Percentiles rank a stretch among this genome's conserved stretches.
These are phyloP conservation scores for Solanum hybrid DNA, from an alignment of 305 asterid species.

Conservation along the genomic window DNA sequence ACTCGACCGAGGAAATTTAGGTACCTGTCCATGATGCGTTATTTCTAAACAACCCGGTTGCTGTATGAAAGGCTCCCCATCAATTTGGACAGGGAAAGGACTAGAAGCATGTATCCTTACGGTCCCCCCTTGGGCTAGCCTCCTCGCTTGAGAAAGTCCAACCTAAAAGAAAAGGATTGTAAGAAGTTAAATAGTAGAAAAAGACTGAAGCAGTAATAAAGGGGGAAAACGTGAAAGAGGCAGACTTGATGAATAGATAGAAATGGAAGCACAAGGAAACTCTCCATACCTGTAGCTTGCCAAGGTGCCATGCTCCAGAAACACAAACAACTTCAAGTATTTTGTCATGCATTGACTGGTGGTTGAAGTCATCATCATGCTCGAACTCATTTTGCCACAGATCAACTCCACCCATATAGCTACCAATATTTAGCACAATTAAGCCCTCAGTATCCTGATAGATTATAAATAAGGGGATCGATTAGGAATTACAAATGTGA, in stretches of 20 bases:
- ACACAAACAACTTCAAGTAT: conserved; percentile 80
- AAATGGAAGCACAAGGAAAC: not conserved
- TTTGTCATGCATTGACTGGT: conserved; percentile 74
- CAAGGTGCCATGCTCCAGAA: conserved; percentile 89
- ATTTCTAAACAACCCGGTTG: conserved; percentile 78
- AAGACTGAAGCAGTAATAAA: not conserved
- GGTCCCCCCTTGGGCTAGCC: conserved; percentile 71
- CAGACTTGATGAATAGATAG: not conserved
- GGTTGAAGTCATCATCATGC: conserved; percentile 59
- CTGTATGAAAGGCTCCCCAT: conserved; percentile 82
- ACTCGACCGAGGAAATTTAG: not conserved
- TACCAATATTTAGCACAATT: conserved; percentile 77
- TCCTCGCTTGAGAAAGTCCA: conserved; percentile 85
- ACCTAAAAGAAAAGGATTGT: conserved; percentile 32
- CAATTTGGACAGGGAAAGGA: conserved; percentile 85
- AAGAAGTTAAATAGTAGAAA: not conserved
- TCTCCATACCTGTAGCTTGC: conserved; percentile 65
- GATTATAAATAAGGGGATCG: not conserved
- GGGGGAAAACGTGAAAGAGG: not conserved
- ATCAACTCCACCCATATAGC: conserved; percentile 92
- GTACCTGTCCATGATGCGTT: conserved; percentile 76
- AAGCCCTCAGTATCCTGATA: conserved; percentile 71
- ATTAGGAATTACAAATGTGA: not conserved
- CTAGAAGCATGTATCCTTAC: conserved; percentile 55
- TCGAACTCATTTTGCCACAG: conserved; percentile 86